Conservation (phyloP, 2,329 filamentous ascomycete genomes). For the Fusarium fracticaudum region DNA sequence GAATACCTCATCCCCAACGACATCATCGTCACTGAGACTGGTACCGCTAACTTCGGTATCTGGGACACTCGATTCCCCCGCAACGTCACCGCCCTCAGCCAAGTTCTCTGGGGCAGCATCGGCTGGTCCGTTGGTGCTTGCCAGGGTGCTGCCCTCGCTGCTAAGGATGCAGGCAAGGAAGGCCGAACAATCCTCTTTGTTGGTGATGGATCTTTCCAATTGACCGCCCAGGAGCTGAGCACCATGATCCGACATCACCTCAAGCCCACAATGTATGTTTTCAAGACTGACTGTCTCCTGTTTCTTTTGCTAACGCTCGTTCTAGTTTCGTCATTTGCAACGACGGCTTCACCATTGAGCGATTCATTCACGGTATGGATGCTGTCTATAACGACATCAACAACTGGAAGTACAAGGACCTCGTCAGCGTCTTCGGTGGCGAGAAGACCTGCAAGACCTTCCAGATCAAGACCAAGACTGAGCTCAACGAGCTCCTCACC, state of each 20-base stretch:
- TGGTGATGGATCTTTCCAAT: conserved; percentile 88
- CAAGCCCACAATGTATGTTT: conserved; percentile 76
- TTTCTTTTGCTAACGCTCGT: conserved; percentile 30
- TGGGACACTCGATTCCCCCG: conserved; percentile 84
- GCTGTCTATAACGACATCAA: conserved; percentile 84
- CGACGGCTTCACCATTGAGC: conserved; percentile 89
- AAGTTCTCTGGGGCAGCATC: conserved; percentile 78
- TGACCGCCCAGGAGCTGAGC: conserved; percentile 84
- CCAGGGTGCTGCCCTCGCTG: conserved; percentile 76
- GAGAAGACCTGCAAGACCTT: conserved; percentile 69
- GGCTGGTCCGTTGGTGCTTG: conserved; percentile 68
- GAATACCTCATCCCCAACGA: conserved; percentile 78
- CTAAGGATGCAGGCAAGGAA: conserved; percentile 68
- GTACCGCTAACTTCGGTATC: conserved; percentile 88
- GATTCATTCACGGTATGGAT: conserved; percentile 86
- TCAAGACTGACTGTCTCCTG: not conserved
- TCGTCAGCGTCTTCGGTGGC: conserved; percentile 75
- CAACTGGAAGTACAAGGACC: conserved; percentile 76
- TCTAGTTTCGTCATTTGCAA: conserved; percentile 83
- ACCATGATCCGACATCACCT: conserved; percentile 83
- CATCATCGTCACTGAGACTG: conserved; percentile 86
- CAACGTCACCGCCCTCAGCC: conserved; percentile 81
- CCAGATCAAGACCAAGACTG: conserved; percentile 73
- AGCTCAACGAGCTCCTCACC: conserved; percentile 72
- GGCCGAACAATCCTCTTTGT: conserved; percentile 83